phyloP scores from a whole-genome alignment of 441 rosid species.

The Erysimum cheiri region DNA sequence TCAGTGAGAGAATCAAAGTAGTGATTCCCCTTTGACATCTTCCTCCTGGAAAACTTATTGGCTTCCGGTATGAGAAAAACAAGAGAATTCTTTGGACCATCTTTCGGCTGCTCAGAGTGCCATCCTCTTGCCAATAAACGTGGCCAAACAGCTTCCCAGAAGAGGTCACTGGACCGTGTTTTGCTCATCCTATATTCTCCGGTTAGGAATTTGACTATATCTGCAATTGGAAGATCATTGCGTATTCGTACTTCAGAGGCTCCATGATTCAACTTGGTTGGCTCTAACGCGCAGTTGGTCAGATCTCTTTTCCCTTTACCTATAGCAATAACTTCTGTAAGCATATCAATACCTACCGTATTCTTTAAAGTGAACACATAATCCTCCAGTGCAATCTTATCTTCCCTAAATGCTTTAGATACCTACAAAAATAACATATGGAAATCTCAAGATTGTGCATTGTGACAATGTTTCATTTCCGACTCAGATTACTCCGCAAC shows the following conservation, averaged over 20 bases:
- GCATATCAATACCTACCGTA: constrained; percentile 51
- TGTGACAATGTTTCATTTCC: constrained; percentile 18
- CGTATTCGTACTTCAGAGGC: constrained; percentile 65
- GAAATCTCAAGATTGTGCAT: constrained; percentile 25
- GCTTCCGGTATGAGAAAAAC: constrained; percentile 79
- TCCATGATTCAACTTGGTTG: constrained; percentile 52
- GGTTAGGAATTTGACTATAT: constrained; percentile 66
- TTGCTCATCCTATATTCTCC: constrained; percentile 86
- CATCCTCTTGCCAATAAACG: constrained; percentile 89
- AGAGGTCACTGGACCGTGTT: constrained; percentile 77
- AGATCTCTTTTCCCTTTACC: constrained; percentile 87
- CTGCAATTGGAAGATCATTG: constrained; percentile 68
- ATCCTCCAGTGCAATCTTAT: constrained; percentile 66
- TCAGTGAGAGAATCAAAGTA: constrained; percentile 83
- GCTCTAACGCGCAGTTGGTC: constrained; percentile 62
- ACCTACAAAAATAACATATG: constrained; percentile 49
- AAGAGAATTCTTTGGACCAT: constrained; percentile 58
- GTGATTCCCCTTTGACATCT: constrained; percentile 71
- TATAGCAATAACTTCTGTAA: constrained; percentile 72
- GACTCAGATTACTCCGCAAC: neutral
- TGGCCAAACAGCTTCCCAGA: constrained; percentile 99
- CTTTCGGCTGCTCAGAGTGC: constrained; percentile 86
- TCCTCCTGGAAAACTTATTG: constrained; percentile 69
- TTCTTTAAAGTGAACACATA: constrained; percentile 64
- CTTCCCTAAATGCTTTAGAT: constrained; percentile 61